Percentiles rank a stretch among this genome's conserved stretches.
Evolutionary conservation across 2,329 filamentous ascomycete genomes (phyloP).

Genomic region (Didymella segeticola): DNA sequence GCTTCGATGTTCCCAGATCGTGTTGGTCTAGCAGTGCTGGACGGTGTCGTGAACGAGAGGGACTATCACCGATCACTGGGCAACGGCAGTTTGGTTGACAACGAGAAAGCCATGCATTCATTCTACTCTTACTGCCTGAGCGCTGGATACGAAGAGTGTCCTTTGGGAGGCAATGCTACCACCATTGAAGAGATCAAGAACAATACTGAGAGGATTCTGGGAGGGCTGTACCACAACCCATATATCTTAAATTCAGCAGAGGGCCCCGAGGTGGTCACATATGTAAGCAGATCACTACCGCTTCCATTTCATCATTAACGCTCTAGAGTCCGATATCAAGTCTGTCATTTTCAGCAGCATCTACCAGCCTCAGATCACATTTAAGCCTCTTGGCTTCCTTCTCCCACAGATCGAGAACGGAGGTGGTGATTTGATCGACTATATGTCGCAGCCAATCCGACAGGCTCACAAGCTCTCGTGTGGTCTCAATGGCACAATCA

Average conservation of each 20-base stretch:
- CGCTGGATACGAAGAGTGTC: slow-evolving; percentile 51
- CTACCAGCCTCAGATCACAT: slow-evolving; percentile 45
- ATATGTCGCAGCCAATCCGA: slow-evolving; percentile 23
- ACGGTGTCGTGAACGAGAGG: slow-evolving; percentile 54
- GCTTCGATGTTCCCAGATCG: slow-evolving; percentile 49
- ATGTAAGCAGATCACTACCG: slow-evolving; percentile 4
- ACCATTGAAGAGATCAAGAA: slow-evolving; percentile 45
- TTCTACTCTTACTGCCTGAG: slow-evolving; percentile 56
- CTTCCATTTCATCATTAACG: not conserved
- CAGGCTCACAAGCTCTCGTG: slow-evolving; percentile 37
- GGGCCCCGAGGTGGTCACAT: slow-evolving; percentile 48
- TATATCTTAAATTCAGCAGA: slow-evolving; percentile 41
- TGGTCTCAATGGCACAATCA: slow-evolving; percentile 28
- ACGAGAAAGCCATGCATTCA: slow-evolving; percentile 51
- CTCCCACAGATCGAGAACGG: slow-evolving; percentile 45
- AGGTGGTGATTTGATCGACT: slow-evolving; percentile 26
- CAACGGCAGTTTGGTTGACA: slow-evolving; percentile 51
- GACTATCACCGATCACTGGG: slow-evolving; percentile 48
- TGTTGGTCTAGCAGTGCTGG: slow-evolving; percentile 48
- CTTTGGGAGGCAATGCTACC: slow-evolving; percentile 46
- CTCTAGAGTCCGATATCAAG: slow-evolving; percentile 44
- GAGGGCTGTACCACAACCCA: slow-evolving; percentile 51
- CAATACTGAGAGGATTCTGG: slow-evolving; percentile 41
- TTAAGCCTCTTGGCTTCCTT: slow-evolving; percentile 44
- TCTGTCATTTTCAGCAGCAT: slow-evolving; percentile 45